Percentiles rank a stretch among this genome's conserved stretches.
Evolutionary conservation across 2,329 filamentous ascomycete genomes (phyloP).

Genomic region (Coniochaeta sp.): DNA sequence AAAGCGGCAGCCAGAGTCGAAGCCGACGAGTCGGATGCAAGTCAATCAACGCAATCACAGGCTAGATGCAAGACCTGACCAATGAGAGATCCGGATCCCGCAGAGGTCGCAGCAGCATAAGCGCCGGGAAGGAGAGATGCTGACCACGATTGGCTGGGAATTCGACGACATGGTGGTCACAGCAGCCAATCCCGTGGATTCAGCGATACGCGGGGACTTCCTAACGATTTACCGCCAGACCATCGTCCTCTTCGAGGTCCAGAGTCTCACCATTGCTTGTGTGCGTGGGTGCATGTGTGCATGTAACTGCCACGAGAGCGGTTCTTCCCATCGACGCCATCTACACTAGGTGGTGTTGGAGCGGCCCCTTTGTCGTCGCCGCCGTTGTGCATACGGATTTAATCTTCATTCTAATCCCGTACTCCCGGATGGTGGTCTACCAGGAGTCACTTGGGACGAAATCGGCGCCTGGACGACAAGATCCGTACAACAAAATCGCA

Average conservation of each 20-base stretch:
- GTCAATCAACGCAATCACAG: slow-evolving; percentile 15
- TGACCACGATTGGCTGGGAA: slow-evolving; percentile 10
- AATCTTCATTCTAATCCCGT: neutral
- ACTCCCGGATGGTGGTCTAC: neutral
- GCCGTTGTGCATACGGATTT: neutral
- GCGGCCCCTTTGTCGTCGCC: no score
- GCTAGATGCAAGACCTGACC: slow-evolving; percentile 11
- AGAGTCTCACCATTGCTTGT: neutral
- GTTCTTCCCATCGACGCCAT: neutral
- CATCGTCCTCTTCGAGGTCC: neutral
- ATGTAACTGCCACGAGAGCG: neutral
- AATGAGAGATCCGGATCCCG: slow-evolving; percentile 12
- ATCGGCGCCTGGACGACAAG: neutral
- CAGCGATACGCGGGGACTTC: neutral
- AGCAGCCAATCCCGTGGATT: slow-evolving; percentile 6
- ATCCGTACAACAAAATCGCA: neutral
- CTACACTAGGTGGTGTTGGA: no score
- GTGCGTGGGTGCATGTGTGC: neutral
- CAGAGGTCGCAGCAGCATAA: slow-evolving; percentile 14
- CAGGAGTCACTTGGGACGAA: neutral
- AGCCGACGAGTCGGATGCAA: slow-evolving; percentile 11
- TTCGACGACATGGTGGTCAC: neutral
- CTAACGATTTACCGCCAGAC: neutral
- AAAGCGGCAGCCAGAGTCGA: slow-evolving; percentile 4
- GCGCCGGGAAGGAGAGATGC: slow-evolving; percentile 13